A percentile compares a stretch with the other conserved stretches of the same genome.
These are phyloP conservation scores for Domatiomyces globalis DNA, from an alignment of 2,329 filamentous ascomycete species.

Conservation along the genomic window DNA sequence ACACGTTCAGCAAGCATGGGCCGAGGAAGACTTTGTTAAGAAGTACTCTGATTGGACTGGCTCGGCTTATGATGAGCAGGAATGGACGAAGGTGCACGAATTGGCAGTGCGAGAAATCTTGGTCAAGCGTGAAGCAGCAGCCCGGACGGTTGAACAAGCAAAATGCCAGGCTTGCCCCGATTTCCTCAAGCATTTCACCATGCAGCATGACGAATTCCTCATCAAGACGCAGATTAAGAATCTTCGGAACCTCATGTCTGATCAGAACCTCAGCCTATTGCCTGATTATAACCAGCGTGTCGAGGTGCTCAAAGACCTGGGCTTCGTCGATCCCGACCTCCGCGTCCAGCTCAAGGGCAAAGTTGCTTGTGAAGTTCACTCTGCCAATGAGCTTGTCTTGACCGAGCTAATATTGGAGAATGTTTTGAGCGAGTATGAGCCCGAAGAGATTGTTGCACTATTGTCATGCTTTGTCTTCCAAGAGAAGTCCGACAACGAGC, in stretches of 20 bases:
- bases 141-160: constrained; percentile 47
- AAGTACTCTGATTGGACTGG: constrained; percentile 62
- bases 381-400: constrained; percentile 86
- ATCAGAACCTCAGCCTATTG: constrained; percentile 88
- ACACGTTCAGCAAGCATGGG: constrained; percentile 42
- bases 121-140: constrained; percentile 53
- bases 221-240: constrained; percentile 87
- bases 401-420: constrained; percentile 96
- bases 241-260: constrained; percentile 76
- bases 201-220: constrained; percentile 93
- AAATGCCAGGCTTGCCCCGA: constrained; percentile 56
- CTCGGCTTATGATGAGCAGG: constrained; percentile 67
- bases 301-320: constrained; percentile 76
- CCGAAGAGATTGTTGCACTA: constrained; percentile 83
- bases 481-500: constrained; percentile 76
- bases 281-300: constrained; percentile 96
- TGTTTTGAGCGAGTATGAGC: constrained; percentile 66
- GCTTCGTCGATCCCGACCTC: constrained; percentile 74
- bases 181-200: constrained; percentile 85
- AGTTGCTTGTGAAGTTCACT: constrained; percentile 96
- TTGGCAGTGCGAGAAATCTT: constrained; percentile 67
- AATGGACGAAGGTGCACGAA: constrained; percentile 66
- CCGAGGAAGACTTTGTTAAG: constrained; percentile 53
- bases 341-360: constrained; percentile 95
- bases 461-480: constrained; percentile 95